phyloP scores from a whole-genome alignment of 306 rosid species.

The Prosopis cineraria region DNA sequence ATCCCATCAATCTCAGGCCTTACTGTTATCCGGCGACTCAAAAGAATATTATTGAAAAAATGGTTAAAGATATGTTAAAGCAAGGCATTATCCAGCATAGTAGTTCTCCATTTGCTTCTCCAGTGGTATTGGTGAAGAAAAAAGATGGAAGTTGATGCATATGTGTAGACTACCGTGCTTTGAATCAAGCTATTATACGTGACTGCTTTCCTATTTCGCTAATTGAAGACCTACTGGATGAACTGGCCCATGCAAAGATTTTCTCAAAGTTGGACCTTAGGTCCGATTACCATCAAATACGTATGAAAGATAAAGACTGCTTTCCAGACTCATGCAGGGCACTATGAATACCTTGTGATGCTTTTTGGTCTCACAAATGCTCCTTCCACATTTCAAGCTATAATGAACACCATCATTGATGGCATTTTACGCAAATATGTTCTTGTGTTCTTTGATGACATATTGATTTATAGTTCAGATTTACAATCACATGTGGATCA shows the following conservation, averaged over 20 bases:
- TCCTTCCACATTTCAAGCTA: not conserved
- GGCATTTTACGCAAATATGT: not conserved
- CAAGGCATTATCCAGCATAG: too few species aligned
- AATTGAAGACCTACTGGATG: not conserved
- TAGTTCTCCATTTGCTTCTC: not conserved
- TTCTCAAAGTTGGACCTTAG: not conserved
- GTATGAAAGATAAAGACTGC: not conserved
- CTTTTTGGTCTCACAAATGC: not conserved
- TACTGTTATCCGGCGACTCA: too few species aligned
- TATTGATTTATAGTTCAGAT: too few species aligned
- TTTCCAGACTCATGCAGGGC: not conserved
- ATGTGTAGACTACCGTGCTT: not conserved
- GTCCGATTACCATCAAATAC: not conserved
- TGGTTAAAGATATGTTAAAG: not conserved
- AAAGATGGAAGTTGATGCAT: not conserved
- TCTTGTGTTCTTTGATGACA: not conserved
- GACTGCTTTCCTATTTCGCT: not conserved
- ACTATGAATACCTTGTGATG: not conserved
- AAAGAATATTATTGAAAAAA: too few species aligned
- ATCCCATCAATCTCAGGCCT: too few species aligned
- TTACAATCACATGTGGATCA: not conserved
- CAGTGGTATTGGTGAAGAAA: not conserved
- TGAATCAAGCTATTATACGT: too few species aligned
- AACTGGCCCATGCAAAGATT: too few species aligned
- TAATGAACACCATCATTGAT: not conserved